phyloP scores from a whole-genome alignment of 2,329 filamentous ascomycete species.

The Scedosporium minutisporum region DNA sequence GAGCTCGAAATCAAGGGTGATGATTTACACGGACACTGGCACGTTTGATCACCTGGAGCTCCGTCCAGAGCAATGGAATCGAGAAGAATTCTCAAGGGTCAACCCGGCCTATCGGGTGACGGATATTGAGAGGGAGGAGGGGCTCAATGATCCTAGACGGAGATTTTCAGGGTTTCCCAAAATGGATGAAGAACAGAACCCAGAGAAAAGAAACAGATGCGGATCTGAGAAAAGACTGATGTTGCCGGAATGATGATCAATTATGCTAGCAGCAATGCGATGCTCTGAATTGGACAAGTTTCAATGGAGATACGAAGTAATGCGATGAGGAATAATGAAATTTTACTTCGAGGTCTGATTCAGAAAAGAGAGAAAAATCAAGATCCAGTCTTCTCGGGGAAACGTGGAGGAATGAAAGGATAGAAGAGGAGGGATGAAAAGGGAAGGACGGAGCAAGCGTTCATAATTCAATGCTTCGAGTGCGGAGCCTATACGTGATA shows the following conservation, averaged over 20 bases:
- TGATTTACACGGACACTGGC: slow-evolving; percentile 2
- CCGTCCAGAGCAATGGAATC: not conserved
- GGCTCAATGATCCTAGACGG: not conserved
- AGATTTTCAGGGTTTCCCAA: not conserved
- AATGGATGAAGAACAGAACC: not conserved
- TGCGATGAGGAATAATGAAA: too few relatives aligned
- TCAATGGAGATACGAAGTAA: not conserved
- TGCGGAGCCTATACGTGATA: not conserved
- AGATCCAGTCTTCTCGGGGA: not conserved
- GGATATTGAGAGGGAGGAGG: not conserved
- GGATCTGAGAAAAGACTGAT: not conserved
- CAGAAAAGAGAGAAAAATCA: not conserved
- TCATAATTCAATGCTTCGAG: not conserved
- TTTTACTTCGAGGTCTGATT: not conserved
- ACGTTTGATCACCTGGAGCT: slow-evolving; percentile 5
- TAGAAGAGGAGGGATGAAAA: not conserved
- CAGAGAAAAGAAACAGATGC: not conserved
- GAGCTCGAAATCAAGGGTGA: not conserved
- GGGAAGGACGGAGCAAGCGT: not conserved
- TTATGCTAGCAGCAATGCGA: not conserved
- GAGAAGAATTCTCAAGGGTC: not conserved
- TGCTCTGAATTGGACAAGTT: not conserved
- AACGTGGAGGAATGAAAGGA: not conserved
- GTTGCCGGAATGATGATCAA: not conserved
- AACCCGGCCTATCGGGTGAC: not conserved